Evolutionary conservation across 1,139 yeast species (phyloP).

Genomic region (Debaryomycetaceae sp.): DNA sequence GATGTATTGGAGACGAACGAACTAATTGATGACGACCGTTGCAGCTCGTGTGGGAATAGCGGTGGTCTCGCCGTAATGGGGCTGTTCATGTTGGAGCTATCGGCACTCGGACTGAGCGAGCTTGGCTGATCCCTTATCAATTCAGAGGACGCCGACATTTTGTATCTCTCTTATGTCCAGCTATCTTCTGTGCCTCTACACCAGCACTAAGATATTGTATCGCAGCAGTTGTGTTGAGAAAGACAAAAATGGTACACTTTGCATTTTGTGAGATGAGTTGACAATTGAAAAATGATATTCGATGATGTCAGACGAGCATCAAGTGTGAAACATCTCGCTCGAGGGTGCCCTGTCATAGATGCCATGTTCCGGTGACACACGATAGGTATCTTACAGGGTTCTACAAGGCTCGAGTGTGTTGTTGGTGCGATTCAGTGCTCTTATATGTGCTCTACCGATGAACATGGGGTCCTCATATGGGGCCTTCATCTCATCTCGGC

Average conservation of each 20-base stretch:
- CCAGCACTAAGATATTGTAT: neutral
- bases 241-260: neutral
- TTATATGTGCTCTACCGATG: too few species aligned
- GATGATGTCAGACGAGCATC: neutral
- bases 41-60: slow-evolving; percentile 14
- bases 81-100: slow-evolving; percentile 19
- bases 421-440: too few species aligned
- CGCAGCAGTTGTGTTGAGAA: neutral
- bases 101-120: slow-evolving; percentile 12
- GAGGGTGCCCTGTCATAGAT: neutral
- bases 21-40: slow-evolving; percentile 35
- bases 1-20: slow-evolving; percentile 29
- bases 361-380: neutral
- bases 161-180: neutral
- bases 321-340: neutral
- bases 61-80: slow-evolving; percentile 21
- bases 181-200: neutral
- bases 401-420: too few species aligned
- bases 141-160: slow-evolving; percentile 9
- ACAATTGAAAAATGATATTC: neutral
- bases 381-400: too few species aligned
- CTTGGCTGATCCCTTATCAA: slow-evolving; percentile 16
- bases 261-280: neutral
- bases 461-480: neutral
- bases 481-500: neutral